Conservation (phyloP, 345 rosid species). For the Boechera divaricarpa region DNA sequence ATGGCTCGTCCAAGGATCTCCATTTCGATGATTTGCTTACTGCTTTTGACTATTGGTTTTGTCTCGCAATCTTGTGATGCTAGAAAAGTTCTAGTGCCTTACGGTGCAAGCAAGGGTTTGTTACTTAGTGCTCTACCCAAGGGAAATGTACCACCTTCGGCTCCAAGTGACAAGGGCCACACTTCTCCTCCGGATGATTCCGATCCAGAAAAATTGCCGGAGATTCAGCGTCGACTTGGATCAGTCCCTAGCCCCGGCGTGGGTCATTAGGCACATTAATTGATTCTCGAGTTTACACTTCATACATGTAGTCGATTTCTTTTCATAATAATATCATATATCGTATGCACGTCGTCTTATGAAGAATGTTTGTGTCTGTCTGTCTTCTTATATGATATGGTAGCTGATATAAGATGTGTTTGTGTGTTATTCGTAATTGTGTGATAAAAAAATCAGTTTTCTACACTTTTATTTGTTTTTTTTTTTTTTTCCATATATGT, state of each 20-base stretch:
- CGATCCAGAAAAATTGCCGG: slow-evolving; percentile 32
- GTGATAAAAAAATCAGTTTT: slow-evolving; percentile 21
- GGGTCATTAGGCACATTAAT: slow-evolving; percentile 46
- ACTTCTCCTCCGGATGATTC: slow-evolving; percentile 32
- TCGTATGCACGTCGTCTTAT: slow-evolving; percentile 8
- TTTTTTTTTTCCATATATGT: not conserved
- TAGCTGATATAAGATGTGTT: slow-evolving; percentile 7
- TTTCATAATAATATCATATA: not conserved
- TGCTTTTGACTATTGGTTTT: slow-evolving; percentile 24
- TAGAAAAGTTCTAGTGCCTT: slow-evolving; percentile 37
- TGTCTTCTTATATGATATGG: slow-evolving; percentile 20
- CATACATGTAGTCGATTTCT: not conserved
- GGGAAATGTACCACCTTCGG: slow-evolving; percentile 46
- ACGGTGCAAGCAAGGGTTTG: slow-evolving; percentile 39
- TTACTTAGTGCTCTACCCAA: slow-evolving; percentile 46
- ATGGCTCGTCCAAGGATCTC: slow-evolving; percentile 39
- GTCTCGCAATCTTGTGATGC: slow-evolving; percentile 34
- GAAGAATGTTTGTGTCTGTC: slow-evolving; percentile 18
- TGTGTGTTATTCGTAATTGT: slow-evolving; percentile 24
- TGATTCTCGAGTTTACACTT: not conserved
- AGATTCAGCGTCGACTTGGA: slow-evolving; percentile 38
- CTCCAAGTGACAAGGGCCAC: slow-evolving; percentile 50
- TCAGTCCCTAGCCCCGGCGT: slow-evolving; percentile 65
- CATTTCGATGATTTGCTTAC: slow-evolving; percentile 22
- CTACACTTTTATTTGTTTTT: not conserved